Evolutionary conservation across 1,284 basidiomycete species (phyloP), one percentile per base, ranked within the genome.

Genomic region (Marasmius oreades): DNA sequence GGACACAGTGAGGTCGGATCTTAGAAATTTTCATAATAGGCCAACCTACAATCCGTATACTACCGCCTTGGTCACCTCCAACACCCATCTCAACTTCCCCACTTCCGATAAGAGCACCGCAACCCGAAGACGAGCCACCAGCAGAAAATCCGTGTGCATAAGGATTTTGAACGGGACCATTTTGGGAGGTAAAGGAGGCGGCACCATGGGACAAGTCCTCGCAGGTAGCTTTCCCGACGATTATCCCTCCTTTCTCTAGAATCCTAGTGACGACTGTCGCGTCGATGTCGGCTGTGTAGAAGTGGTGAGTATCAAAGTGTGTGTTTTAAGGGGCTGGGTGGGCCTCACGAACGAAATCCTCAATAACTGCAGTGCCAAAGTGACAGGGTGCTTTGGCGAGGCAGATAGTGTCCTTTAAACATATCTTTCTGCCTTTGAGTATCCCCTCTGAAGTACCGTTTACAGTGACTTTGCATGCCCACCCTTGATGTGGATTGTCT

Each of bases 41-140:
- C 37, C 18, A 14, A 39, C 65, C 53, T 39, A 71, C 69, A 24
- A 77, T 69, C 20, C 77, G 73, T 39, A 76, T 73, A 31, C 70
- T 73, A 1, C 76, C 77, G 22, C 75, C 75, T 61, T 77, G 75
- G 60, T 80, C 78, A 12, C 75, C 77, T 1, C 79, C 78, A 24
- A 81, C 72, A n/a, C 71, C 78, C 65, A 79, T 68, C 56, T 77
- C 74, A 10, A 74, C 74, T 20, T 69, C 71, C 10, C 73, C 74
- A 1, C 67, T 63, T 1, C 70, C 74, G 3, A 80, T 66, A 11
- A 79, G 72, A 12, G 72, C 75, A 6, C 70, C 78, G 48, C 75
- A 77, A 2, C 79, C 79, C 14, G 75, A 77, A 46, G 70, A 73
- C 10, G 74, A 76, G 0, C 78, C 79, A 11, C 77, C 77, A 7